phyloP scores from a whole-genome alignment of 352 stramenopile species.

The Phytophthora melonis region DNA sequence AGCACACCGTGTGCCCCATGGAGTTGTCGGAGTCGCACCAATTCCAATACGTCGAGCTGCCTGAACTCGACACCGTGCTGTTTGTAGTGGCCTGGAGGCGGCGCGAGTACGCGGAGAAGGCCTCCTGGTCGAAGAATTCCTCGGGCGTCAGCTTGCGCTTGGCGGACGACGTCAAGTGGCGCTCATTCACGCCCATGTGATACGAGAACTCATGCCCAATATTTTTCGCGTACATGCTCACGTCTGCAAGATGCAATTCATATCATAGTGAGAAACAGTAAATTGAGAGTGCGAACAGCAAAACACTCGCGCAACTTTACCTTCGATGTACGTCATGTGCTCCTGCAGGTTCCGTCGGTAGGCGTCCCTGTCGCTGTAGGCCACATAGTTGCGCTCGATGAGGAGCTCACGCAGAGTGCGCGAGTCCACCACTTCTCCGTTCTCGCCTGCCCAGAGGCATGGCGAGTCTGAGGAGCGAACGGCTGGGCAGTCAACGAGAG shows the following conservation, averaged over 20 bases:
- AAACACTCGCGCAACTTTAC: conserved; percentile 31
- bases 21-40: conserved; percentile 80
- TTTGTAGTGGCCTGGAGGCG: conserved; percentile 37
- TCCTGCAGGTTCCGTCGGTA: conserved; percentile 58
- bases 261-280: background rate
- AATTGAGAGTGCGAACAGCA: conserved; percentile 3
- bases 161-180: conserved; percentile 58
- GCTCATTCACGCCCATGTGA: conserved; percentile 72
- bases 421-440: conserved; percentile 50
- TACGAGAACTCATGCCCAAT: conserved; percentile 74
- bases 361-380: conserved; percentile 31
- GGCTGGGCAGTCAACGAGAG: conserved; percentile 56
- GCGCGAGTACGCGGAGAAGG: conserved; percentile 40
- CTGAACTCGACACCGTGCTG: conserved; percentile 37
- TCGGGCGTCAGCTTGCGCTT: conserved; percentile 50
- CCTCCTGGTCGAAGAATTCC: conserved; percentile 70
- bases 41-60: conserved; percentile 55
- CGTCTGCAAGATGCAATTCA: conserved; percentile 41
- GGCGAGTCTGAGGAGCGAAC: conserved; percentile 31
- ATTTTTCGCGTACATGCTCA: conserved; percentile 64
- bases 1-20: conserved; percentile 66
- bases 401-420: conserved; percentile 58
- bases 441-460: conserved; percentile 69
- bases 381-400: conserved; percentile 42
- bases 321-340: conserved; percentile 87